These are phyloP conservation scores for Blumeria graminis DNA, from an alignment of 2,329 filamentous ascomycete species.

Conservation along the genomic window DNA sequence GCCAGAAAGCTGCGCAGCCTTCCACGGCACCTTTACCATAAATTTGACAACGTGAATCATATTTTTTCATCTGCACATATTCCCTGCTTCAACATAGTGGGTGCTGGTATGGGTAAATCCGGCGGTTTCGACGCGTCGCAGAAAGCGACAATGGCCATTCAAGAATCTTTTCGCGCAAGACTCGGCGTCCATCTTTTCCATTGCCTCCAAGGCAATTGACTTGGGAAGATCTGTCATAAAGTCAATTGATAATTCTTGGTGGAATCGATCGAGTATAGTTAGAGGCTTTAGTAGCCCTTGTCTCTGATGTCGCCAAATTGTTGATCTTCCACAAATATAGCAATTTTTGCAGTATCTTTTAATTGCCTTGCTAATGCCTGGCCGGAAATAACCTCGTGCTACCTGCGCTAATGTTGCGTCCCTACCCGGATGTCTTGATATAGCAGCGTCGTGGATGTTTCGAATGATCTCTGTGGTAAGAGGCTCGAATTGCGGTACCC, in stretches of 20 bases:
- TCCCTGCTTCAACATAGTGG: too few species aligned
- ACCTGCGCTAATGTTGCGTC: not conserved
- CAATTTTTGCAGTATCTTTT: constrained; percentile 1
- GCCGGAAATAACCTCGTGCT: not conserved
- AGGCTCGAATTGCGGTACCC: not conserved
- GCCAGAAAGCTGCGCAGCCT: too few species aligned
- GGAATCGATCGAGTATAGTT: not conserved
- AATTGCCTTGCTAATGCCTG: not conserved
- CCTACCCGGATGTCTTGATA: not conserved
- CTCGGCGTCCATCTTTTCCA: too few species aligned
- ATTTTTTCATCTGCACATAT: too few species aligned
- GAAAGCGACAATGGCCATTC: too few species aligned
- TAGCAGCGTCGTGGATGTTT: not conserved
- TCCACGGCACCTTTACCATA: too few species aligned
- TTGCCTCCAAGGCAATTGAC: too few species aligned
- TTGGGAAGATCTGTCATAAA: not conserved
- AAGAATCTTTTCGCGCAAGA: too few species aligned
- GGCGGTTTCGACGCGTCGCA: too few species aligned
- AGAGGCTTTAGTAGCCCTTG: not conserved
- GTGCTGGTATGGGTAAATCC: too few species aligned
- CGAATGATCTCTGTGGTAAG: not conserved
- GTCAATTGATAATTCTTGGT: not conserved
- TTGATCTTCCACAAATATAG: not conserved
- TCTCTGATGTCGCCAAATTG: not conserved
- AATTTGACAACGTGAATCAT: too few species aligned